Conservation (phyloP, 306 rosid species). For the Potentilla sterilis region DNA sequence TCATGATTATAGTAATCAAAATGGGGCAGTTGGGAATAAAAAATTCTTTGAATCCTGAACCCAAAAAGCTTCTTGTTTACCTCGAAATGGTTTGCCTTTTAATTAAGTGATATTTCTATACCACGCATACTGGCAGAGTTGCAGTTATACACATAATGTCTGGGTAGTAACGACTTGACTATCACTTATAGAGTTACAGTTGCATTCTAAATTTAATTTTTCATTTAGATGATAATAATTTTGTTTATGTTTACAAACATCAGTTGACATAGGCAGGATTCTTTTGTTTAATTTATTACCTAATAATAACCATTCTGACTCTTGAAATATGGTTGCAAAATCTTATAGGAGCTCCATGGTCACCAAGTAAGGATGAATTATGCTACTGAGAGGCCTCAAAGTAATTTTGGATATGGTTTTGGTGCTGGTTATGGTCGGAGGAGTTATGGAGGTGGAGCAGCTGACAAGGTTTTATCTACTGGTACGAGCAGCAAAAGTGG, state of each 20-base stretch:
- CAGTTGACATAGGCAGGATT: background rate
- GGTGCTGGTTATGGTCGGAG: constrained; percentile 8
- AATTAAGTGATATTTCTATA: background rate
- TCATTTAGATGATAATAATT: background rate
- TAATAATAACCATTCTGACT: background rate
- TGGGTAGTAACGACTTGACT: background rate
- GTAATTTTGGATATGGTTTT: constrained; percentile 16
- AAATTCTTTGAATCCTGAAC: background rate
- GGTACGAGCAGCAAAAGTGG: background rate
- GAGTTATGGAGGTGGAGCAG: background rate
- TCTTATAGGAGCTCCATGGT: constrained; percentile 77
- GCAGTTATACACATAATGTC: background rate
- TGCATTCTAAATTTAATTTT: too few species aligned
- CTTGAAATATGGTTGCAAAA: background rate
- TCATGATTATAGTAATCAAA: background rate
- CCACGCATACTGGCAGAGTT: background rate
- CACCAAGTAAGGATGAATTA: constrained; percentile 69
- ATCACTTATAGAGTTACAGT: background rate
- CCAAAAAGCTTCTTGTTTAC: background rate
- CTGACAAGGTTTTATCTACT: constrained; percentile 16
- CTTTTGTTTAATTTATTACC: background rate
- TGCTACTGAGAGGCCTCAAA: constrained; percentile 72
- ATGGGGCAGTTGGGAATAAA: background rate
- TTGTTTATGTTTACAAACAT: background rate
- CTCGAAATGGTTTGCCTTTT: background rate